Base-by-base conservation (phyloP, 768 basidiomycete species). In the Boletales sp. region DNA sequence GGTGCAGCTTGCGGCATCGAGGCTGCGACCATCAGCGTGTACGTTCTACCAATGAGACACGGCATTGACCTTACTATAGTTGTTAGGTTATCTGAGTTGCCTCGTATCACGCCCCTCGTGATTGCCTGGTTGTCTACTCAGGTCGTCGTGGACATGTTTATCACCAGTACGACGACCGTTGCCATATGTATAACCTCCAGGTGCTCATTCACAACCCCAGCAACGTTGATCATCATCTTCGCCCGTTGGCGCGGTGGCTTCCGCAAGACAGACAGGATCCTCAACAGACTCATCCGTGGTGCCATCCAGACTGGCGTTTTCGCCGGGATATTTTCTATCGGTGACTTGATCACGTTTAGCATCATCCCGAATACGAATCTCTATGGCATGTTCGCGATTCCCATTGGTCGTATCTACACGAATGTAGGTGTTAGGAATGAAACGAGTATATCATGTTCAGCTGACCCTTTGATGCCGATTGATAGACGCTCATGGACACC, bases 241-340 rank as follows among this genome's bases (percentile, higher is more conserved):
- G 51, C 57, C 50, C 72, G 72, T 35, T 73, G 72, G 11, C 70
- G 74, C 43, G 79, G 78, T n/a, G 80, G 81, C n/a, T 77, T 79
- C 62, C 68, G 64, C 17, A 73, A 67, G 54, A 81, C 76, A 4
- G 78, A 82, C 53, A 76, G 69, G 0, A 70, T 80, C 46, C 74
- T 80, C 55, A 77, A 77, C 53, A 74, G 77, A 24, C 67, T 81
- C 7, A 80, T 80, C 51, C 76, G 76, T 44, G 78, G 80, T 30
- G 78, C 79, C 13, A 61, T 81, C 30, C 78, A 80, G 54, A 80
- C 80, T 11, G 79, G 80, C 39, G 52, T 78, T 5, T 80, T 80
- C 49, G 75, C 73, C 8, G 73, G 74, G 0, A 63, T 78, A 2
- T 79, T 81, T 43, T 77, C 78, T 7, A 52, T 80, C 24, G 74